Evolutionary conservation across 2,329 filamentous ascomycete genomes (phyloP).

Genomic region (Lecanosticta acicola): DNA sequence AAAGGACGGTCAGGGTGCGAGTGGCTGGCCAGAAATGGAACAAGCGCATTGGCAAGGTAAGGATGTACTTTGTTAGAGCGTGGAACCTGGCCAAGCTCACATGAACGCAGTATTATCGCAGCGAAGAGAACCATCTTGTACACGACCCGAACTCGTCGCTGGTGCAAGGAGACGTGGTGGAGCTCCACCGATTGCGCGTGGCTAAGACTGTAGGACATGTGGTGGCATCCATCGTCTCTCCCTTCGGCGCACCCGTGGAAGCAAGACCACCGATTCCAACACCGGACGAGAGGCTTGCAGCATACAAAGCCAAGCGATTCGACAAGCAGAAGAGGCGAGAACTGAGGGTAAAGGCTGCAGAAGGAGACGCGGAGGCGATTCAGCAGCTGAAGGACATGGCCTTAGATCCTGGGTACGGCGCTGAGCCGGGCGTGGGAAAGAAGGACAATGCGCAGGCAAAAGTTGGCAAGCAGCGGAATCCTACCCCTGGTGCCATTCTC

Average conservation of each 20-base stretch:
- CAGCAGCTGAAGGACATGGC: slow-evolving; percentile 23
- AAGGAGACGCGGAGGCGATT: slow-evolving; percentile 28
- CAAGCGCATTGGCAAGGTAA: slow-evolving; percentile 64
- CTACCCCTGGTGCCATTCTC: slow-evolving; percentile 20
- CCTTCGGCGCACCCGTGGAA: slow-evolving; percentile 58
- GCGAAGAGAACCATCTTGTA: slow-evolving; percentile 61
- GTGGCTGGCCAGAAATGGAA: slow-evolving; percentile 69
- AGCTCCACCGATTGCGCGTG: slow-evolving; percentile 64
- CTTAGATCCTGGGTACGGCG: slow-evolving; percentile 26
- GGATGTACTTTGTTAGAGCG: slow-evolving; percentile 3
- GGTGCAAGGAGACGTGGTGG: slow-evolving; percentile 67
- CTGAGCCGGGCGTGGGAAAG: slow-evolving; percentile 26
- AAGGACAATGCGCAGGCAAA: slow-evolving; percentile 22
- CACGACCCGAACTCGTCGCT: slow-evolving; percentile 73
- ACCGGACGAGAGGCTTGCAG: slow-evolving; percentile 54
- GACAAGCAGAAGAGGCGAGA: slow-evolving; percentile 49
- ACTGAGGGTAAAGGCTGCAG: slow-evolving; percentile 27
- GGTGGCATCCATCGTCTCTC: slow-evolving; percentile 68
- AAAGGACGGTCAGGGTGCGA: slow-evolving; percentile 72
- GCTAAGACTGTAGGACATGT: slow-evolving; percentile 65
- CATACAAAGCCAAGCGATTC: slow-evolving; percentile 50
- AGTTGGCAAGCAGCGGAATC: slow-evolving; percentile 17
- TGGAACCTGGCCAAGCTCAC: not conserved
- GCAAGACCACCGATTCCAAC: slow-evolving; percentile 61
- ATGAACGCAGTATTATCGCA: slow-evolving; percentile 54